Conservation (phyloP, 768 basidiomycete species). For the Tulasnella sp. region DNA sequence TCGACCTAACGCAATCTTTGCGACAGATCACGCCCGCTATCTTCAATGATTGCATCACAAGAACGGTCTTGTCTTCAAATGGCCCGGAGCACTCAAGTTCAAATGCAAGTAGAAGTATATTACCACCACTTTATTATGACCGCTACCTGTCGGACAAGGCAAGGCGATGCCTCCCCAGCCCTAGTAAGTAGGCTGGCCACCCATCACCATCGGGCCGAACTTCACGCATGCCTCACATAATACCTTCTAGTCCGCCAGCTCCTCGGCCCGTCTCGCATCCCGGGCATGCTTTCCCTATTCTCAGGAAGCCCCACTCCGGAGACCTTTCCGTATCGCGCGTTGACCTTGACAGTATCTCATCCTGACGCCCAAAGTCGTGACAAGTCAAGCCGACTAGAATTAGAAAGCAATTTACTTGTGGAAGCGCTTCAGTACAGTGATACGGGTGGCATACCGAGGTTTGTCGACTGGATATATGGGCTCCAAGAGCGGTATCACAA, state of each 20-base stretch:
- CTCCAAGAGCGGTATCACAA: slow-evolving; percentile 75
- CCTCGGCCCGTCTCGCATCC: slow-evolving; percentile 74
- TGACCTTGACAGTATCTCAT: slow-evolving; percentile 64
- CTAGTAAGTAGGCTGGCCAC: neutral
- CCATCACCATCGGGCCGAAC: too few relatives aligned
- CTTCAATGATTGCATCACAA: too few relatives aligned
- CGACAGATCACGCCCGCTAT: too few relatives aligned
- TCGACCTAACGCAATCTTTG: too few relatives aligned
- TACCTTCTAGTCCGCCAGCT: slow-evolving; percentile 57
- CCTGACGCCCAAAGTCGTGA: slow-evolving; percentile 42
- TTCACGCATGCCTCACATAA: neutral
- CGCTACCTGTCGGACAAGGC: slow-evolving; percentile 14
- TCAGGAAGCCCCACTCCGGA: slow-evolving; percentile 89
- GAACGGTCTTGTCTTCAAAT: neutral
- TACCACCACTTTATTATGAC: neutral
- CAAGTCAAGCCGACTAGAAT: slow-evolving; percentile 48
- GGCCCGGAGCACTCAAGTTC: neutral
- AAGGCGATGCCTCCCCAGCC: neutral
- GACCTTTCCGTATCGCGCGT: slow-evolving; percentile 87
- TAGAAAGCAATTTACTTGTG: slow-evolving; percentile 61
- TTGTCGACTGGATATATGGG: slow-evolving; percentile 69
- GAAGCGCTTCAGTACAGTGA: slow-evolving; percentile 78
- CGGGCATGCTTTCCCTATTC: slow-evolving; percentile 77
- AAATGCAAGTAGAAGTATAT: neutral
- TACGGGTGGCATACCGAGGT: slow-evolving; percentile 64